Base-by-base conservation (phyloP, 2,329 filamentous ascomycete genomes). In the Eurotiales sp. region DNA sequence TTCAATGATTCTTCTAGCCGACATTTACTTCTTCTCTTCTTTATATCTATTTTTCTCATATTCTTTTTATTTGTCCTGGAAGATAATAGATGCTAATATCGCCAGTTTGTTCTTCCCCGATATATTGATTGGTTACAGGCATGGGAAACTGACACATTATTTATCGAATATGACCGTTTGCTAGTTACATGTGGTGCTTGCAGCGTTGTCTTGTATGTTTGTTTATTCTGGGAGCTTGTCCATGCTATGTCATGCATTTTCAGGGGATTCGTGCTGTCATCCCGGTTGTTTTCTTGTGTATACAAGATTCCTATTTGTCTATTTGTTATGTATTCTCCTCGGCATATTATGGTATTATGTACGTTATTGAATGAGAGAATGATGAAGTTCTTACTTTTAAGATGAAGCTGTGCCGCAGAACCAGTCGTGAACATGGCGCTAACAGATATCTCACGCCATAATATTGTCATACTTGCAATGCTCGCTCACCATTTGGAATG, bases 41-140 rank as follows among this genome's bases (percentile, higher is more conserved):
- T 50, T 34, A 23, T 49, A 44, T 37, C 56, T 21, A 32, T 42
- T 41, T 41, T 46, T 47, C 55, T 56, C 51, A 23, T 40, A 10
- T 29, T 27, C 14, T 37, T 37, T 45, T 52, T 41, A 12, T 29
- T 46, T 21, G 23, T 19, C 4, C 25, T 11, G 6, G 15, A 42
- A 17, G 37, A 43, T 42, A 22, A 48, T 50, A 23, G 34, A 50
- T 42, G 29, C 40, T 50, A 43, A 48, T 48, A 22, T 19, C 37
- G 32, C 11, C 37, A 40, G 15, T 42, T 2, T 37, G 17, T 12
- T 37, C 34, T 36, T 32, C 34, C 19, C 19, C n/a, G 11, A 36
- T 36, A 36, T 36, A 14, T 15, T 21, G 34, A 8, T 37, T 37
- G 15, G 21, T 21, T 37, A 21, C 15, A 19, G 34, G 21, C 34